Evolutionary conservation across 2,329 filamentous ascomycete genomes (phyloP), one percentile per base, ranked within the genome.

Genomic region (Pyrenochaeta sp.): DNA sequence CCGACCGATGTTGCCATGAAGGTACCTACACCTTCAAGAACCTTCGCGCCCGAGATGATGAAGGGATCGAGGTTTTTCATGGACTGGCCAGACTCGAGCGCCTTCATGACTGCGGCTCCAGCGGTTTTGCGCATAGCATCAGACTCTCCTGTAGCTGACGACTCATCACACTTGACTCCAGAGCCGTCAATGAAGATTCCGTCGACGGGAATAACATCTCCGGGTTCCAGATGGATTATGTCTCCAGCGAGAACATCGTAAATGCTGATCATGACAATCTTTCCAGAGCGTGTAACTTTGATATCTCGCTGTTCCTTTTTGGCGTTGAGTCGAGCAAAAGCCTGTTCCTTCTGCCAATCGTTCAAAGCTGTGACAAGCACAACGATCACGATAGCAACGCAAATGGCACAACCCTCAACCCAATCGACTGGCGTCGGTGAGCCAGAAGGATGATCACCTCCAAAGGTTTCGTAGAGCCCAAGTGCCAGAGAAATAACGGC

Each of bases 91-190:
- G 77, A 74, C 35, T 80, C 72, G 19, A 87, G 74, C 3, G 76
- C 74, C 26, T 78, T 72, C 72, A 80, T 84, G 24, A 84, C 83
- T 48, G 83, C 80, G 13, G 83, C 76, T 9, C 80, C 85, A 4
- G 75, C 67, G 0, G 78, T 82, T 71, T 90, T 89, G 65, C 82
- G 84, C 63, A 89, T 80, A 22, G 85, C 79, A 59, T 89, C 86
- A 0, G 85, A 88, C 65, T 89, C 86, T 53, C 87, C 87, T 3
- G 86, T 89, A 1, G 84, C 84, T 7, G 85, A 88, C 1, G 85
- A 88, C 61, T 89, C 87, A 55, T 89, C 86, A 57, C 86, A 89
- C 66, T 85, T 83, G 40, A 88, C 69, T 34, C 81, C 81, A 51
- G 86, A 80, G 5, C 84, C 84, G 8, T 79, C 76, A 44, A 89